Evolutionary conservation across 257 asterid species (phyloP), one percentile per base, ranked within the genome.

Genomic region (Ajuga chamaepitys): DNA sequence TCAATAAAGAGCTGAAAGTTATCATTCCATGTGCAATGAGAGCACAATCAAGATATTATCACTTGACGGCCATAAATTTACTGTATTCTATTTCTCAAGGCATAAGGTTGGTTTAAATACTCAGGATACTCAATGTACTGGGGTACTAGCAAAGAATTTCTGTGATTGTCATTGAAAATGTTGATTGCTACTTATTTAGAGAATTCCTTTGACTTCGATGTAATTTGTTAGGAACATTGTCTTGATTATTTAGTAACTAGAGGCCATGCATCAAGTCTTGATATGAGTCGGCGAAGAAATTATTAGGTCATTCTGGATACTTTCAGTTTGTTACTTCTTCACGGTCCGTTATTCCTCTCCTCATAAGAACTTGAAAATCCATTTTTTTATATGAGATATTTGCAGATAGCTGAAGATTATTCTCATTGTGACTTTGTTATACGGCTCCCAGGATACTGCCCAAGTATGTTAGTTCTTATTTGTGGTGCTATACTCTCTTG

Each of bases 341-440:
- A 37, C 56, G 48, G 34, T 60, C 21, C 17, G 5, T 45, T 46
- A 41, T 56, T 40, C 21, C 65, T 62, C 47, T 14, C 59, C 5
- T 41, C 18, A 14, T 26, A 17, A 53, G 53, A 55, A 26, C 55
- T 44, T 66, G 58, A 12, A 30, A 47, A 58, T 7, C 21, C 46
- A 25, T n/a, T 28, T 26, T 1, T 60, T 32, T 14, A 13, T 21
- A 41, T 59, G 24, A 62, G 48, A 54, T 63, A 35, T 70, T 28
- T 80, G 75, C 86, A 86, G 95, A 84, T 86, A 58, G 91, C 95
- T 57, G 88, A 86, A 73, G 95, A 86, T 75, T 86, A 86, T 84
- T 86, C 95, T 52, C 83, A 77, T 60, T 75, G 87, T 53, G 84
- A 86, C 74, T 77, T 86, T 47, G 81, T 86, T 30, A 73, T 86